Conservation (phyloP, 2,329 filamentous ascomycete genomes). For the Trichoderma hamatum region DNA sequence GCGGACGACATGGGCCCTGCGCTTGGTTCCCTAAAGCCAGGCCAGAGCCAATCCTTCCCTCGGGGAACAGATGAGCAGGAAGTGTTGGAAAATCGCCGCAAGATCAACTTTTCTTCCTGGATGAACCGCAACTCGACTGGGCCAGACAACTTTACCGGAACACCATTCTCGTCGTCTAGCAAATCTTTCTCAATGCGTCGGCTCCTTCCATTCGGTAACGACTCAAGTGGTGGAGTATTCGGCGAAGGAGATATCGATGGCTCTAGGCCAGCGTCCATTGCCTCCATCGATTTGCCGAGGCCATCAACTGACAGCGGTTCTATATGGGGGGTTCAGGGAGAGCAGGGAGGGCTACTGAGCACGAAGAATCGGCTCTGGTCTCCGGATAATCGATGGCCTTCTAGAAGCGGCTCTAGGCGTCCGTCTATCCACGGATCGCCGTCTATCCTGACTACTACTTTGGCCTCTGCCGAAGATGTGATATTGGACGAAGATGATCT, state of each 20-base stretch:
- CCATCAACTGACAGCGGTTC: constrained; percentile 79
- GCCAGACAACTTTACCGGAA: constrained; percentile 42
- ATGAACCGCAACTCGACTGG: constrained; percentile 58
- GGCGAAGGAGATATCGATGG: constrained; percentile 60
- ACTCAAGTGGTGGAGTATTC: constrained; percentile 52
- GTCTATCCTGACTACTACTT: constrained; percentile 60
- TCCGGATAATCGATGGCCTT: constrained; percentile 53
- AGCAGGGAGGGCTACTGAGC: constrained; percentile 44
- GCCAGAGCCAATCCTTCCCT: constrained; percentile 79
- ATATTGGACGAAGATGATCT: constrained; percentile 63
- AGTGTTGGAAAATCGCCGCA: constrained; percentile 55
- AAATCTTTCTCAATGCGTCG: constrained; percentile 47
- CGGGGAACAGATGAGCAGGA: constrained; percentile 61
- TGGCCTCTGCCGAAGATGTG: constrained; percentile 66
- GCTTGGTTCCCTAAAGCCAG: constrained; percentile 69
- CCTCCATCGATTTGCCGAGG: constrained; percentile 70
- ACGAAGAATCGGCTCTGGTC: constrained; percentile 69
- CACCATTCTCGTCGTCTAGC: constrained; percentile 38
- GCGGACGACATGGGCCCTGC: constrained; percentile 56
- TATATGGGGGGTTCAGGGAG: constrained; percentile 67
- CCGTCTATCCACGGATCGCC: constrained; percentile 81
- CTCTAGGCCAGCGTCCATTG: constrained; percentile 70
- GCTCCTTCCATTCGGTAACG: constrained; percentile 55
- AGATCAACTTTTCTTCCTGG: constrained; percentile 63
- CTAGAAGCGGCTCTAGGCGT: constrained; percentile 73